Evolutionary conservation across 495 filamentous ascomycete genomes (phyloP), one percentile per base, ranked within the genome.

Genomic region (Daldinia loculata): DNA sequence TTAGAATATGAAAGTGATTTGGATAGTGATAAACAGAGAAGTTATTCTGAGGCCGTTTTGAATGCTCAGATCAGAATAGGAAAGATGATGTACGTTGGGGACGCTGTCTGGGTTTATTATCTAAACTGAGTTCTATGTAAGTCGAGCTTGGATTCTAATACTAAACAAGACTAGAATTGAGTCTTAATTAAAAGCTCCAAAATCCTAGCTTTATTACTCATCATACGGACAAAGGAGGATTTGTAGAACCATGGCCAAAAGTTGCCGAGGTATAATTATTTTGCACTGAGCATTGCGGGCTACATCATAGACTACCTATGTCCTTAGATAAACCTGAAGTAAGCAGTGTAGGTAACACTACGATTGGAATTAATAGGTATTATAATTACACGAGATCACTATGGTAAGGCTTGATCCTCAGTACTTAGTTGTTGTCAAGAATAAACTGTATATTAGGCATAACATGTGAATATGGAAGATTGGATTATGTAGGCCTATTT

Each of bases 251-350:
- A 30, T 24, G 41, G 29, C 41, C 27, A 29, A n/a, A 59, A 67
- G 70, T 56, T 69, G 43, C 66, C 65, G 53, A 70, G 66, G 66
- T 53, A 63, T 70, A 52, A 50, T 29, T 61, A 48, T 57, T 17
- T 36, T 4, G 17, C 56, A 66, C 55, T 39, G 12, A 57, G 30
- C 29, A 30, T 24, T 66, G 32, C 34, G 34, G 45, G 56, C 43
- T 55, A 61, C 64, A 67, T 67, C 56, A 61, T 67, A 41, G 63
- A 60, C 32, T 52, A 17, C 9, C 32, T 60, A 7, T 1, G 24
- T 26, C 56, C 24, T 24, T 50, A n/a, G 32, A 9, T 32, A 32
- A 32, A 32, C 30, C 7, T 32, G 30, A 11, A 11, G 32, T 34
- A 34, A 34, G 6, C 9, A 34, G 22, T 9, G 17, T 52, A 9